Evolutionary conservation across 2,329 filamentous ascomycete genomes (phyloP).

Genomic region (Cercospora citrullina): DNA sequence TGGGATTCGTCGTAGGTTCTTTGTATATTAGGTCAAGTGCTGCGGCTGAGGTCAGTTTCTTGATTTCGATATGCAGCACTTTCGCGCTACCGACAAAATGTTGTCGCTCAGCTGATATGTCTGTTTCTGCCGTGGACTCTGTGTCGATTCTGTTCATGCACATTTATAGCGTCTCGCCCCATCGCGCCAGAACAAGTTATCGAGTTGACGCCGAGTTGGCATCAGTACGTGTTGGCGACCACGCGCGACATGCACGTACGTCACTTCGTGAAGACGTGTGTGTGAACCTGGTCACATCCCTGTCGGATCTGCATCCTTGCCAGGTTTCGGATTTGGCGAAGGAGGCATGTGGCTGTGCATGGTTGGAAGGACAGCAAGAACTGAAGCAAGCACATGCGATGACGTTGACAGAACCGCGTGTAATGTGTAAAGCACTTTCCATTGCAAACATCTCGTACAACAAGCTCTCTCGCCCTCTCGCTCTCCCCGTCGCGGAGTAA

Average conservation of each 20-base stretch:
- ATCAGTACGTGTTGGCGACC: not conserved
- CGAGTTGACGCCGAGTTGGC: not conserved
- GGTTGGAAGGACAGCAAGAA: not conserved
- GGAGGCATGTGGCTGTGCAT: slow-evolving; percentile 6
- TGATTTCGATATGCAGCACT: not conserved
- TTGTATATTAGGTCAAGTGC: not conserved
- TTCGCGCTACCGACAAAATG: not conserved
- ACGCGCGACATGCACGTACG: slow-evolving; percentile 4
- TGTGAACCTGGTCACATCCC: slow-evolving; percentile 5
- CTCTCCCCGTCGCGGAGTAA: not conserved
- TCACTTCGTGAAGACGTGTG: slow-evolving; percentile 1
- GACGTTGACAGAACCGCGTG: not conserved
- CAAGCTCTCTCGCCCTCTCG: not conserved
- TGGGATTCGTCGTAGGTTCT: not conserved
- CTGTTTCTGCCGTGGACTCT: not conserved
- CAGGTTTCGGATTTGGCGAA: not conserved
- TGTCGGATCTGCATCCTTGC: slow-evolving; percentile 6
- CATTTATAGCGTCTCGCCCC: not conserved
- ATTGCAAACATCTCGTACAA: not conserved
- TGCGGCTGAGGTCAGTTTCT: not conserved
- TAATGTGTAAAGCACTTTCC: not conserved
- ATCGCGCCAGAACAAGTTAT: not conserved
- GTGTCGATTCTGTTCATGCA: not conserved
- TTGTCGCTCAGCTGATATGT: not conserved
- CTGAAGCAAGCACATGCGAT: not conserved